Evolutionary conservation across 1,139 yeast genomes (phyloP), one percentile per base, ranked within the genome.

Genomic region (Saccharomycopsis crataegensis): DNA sequence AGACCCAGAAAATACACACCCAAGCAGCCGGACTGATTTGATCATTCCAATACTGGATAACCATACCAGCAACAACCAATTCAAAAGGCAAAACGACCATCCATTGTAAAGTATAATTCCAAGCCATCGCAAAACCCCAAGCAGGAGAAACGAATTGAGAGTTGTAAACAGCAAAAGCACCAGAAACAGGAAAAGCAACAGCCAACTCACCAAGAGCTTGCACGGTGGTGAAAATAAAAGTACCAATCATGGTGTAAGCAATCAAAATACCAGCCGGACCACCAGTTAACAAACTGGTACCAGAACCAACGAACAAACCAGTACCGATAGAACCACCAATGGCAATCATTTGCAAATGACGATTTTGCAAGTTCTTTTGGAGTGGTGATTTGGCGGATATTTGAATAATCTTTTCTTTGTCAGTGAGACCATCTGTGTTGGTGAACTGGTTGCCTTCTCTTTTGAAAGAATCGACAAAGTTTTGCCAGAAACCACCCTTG

Each of bases 251-350:
- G 56, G 67, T 62, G 63, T 79, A 83, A 8, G 83, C 84, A 51
- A 80, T 74, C 28, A 84, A 64, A 54, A 83, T 71, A 50, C 83
- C 84, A 2, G 82, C 87, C 2, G 90, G 88, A 9, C 91, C 90
- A 48, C 85, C 84, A 37, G 70, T 68, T 40, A 69, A 63, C 49
- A 83, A 67, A 32, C 82, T 76, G 48, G 74, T 68, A 49, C 90
- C 90, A 44, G 82, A 72, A 55, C 90, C 89, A 57, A 85, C 80
- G 60, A 83, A 81, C 48, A 82, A 72, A 63, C 84, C 85, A 2
- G 84, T 80, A 62, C 91, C 91, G 51, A 85, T 82, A 51, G 86
- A 77, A 38, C 89, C 86, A 31, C 89, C 90, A 46, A 85, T 74
- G 41, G 89, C 86, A 57, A 85, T 82, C 78, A 82, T 74, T 64